Base-by-base conservation (phyloP, 495 filamentous ascomycete species). In the Xylaria flabelliformis region DNA sequence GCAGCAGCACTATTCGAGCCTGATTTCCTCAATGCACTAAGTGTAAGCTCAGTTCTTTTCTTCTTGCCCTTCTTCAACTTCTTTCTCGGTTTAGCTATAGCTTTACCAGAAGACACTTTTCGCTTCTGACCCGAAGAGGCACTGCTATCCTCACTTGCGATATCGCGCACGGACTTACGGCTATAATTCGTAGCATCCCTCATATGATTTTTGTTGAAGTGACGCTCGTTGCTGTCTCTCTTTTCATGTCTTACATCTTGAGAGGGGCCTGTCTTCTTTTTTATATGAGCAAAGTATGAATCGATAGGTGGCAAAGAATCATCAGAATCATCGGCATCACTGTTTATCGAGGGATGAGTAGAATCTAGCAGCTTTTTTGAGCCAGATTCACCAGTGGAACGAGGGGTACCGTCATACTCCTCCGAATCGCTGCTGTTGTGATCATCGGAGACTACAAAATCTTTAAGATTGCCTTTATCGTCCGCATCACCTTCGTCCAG, bases 1-100 rank as follows among this genome's bases (percentile, higher is more conserved):
- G 90, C 88, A 58, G 84, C 87, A 10, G 83, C 82, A 65, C 88
- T 92, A 41, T 79, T 84, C 70, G 82, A 81, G 1, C 86, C 87
- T 50, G 90, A 88, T 72, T 90, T 91, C 78, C 91, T 92, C 9
- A 93, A 83, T 44, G 89, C 82, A 0, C 90, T 90, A 17, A 94
- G 82, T 0, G 90, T 70, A 21, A 72, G 80, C 68, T 71, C 64
- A 70, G 85, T 85, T n/a, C 79, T 78, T 73, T 86, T 86, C 19
- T 79, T 73, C 56, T 85, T 87, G 6, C 77, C 71, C 39, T 71
- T 71, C 51, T 79, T 79, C 19, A 75, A 53, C 46, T 76, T 82
- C 67, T 78, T 78, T 42, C 64, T 62, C 51, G 75, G 68, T 19
- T 56, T 51, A 4, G 65, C 32, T 13, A 70, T 24, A 24, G 63